phyloP scores from a whole-genome alignment of 176 grass and related monocot species.

The Aegilops umbellulata region DNA sequence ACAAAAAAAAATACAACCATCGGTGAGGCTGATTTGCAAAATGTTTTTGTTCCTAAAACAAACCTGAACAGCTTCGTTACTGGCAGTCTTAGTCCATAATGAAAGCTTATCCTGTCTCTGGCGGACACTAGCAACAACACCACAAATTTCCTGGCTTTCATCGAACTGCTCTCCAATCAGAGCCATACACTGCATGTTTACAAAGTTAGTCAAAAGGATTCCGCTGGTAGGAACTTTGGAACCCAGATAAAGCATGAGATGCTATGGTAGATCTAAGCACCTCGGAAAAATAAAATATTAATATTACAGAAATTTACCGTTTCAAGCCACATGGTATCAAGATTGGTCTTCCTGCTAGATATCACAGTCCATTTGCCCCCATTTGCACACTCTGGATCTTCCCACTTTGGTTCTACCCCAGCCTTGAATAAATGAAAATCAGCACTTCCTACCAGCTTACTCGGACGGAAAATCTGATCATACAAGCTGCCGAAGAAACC shows the following conservation, averaged over 20 bases:
- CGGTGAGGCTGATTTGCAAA: neutral
- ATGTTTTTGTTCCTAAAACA: conserved; percentile 16
- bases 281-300: neutral
- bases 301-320: conserved; percentile 41
- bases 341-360: conserved; percentile 61
- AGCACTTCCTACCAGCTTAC: conserved; percentile 69
- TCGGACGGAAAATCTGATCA: conserved; percentile 89
- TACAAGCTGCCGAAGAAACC: conserved; percentile 71
- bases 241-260: neutral
- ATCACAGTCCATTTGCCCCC: conserved; percentile 95
- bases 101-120: conserved; percentile 86
- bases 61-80: conserved; percentile 99
- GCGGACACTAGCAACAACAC: conserved; percentile 90
- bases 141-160: conserved; percentile 95
- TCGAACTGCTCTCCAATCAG: conserved; percentile 98
- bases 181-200: conserved; percentile 82
- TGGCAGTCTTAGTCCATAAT: conserved; percentile 91
- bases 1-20: neutral
- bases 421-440: conserved; percentile 96
- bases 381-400: conserved; percentile 97
- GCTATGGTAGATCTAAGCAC: conserved; percentile 10
- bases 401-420: conserved; percentile 95
- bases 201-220: conserved; percentile 9
- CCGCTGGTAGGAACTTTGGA: neutral
- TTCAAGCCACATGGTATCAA: conserved; percentile 97